phyloP scores from a whole-genome alignment of 2,329 filamentous ascomycete genomes.

The Rosellinia necatrix region DNA sequence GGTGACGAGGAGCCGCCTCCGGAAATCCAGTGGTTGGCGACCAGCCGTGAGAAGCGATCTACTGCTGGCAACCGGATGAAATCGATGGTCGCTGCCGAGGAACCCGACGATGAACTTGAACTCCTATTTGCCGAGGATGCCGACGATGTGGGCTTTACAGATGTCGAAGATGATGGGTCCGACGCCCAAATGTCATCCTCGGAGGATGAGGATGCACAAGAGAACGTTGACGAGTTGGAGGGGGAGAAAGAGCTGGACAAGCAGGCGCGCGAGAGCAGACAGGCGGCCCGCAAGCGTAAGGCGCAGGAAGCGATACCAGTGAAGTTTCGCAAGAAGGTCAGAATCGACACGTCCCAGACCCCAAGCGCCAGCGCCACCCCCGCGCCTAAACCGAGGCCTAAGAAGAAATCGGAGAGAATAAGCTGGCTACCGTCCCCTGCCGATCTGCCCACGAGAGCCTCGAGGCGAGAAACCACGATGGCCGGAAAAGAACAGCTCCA shows the following conservation, averaged over 20 bases:
- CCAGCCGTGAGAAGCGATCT: conserved; percentile 73
- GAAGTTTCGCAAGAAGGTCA: conserved; percentile 75
- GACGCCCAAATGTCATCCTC: conserved; percentile 86
- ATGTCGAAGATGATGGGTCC: conserved; percentile 67
- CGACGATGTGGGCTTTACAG: conserved; percentile 70
- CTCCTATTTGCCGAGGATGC: conserved; percentile 77
- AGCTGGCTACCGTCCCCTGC: conserved; percentile 62
- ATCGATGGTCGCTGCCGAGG: conserved; percentile 75
- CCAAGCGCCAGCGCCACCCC: conserved; percentile 40
- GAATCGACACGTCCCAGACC: conserved; percentile 56
- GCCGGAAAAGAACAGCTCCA: conserved; percentile 66
- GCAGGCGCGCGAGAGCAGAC: conserved; percentile 70
- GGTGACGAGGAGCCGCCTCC: conserved; percentile 37
- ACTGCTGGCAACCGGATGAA: conserved; percentile 87
- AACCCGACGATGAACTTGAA: conserved; percentile 70
- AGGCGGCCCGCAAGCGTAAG: conserved; percentile 77
- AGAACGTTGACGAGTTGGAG: conserved; percentile 72
- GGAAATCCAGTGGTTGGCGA: conserved; percentile 71
- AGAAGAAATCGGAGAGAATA: conserved; percentile 64
- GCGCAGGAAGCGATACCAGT: conserved; percentile 74
- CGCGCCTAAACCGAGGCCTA: conserved; percentile 53
- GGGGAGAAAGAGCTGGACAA: conserved; percentile 87
- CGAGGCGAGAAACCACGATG: conserved; percentile 61
- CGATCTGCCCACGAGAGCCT: conserved; percentile 63
- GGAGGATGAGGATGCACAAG: conserved; percentile 78